phyloP scores from a whole-genome alignment of 768 basidiomycete species.

The Suillus americanus region DNA sequence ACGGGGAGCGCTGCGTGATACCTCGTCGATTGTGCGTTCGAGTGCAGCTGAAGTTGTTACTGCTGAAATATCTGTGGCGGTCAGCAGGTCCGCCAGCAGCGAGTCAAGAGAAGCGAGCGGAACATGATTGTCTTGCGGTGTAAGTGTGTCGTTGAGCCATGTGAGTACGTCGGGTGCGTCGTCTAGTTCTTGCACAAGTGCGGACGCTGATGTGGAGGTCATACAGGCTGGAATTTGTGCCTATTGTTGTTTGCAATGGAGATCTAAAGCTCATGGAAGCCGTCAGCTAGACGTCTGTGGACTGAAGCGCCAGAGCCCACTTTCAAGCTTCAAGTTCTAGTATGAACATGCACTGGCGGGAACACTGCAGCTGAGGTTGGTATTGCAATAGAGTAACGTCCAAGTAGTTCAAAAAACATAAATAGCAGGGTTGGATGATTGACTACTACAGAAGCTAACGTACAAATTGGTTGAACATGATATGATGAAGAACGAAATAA shows the following conservation, averaged over 20 bases:
- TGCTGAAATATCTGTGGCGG: constrained; percentile 79
- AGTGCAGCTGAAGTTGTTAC: constrained; percentile 87
- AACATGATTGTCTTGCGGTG: constrained; percentile 32
- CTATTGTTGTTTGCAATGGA: not conserved
- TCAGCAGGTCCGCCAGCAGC: constrained; percentile 73
- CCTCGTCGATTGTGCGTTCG: constrained; percentile 89
- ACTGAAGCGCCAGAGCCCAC: not conserved
- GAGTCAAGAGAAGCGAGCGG: constrained; percentile 39
- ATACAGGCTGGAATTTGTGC: constrained; percentile 9
- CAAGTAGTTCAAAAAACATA: constrained; percentile 1
- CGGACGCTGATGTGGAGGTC: constrained; percentile 31
- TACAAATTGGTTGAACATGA: constrained; percentile 9
- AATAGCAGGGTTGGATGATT: constrained; percentile 7
- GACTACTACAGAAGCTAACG: constrained; percentile 9
- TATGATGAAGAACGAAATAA: not conserved
- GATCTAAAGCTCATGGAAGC: not conserved
- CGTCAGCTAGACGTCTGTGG: not conserved
- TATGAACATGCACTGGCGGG: not conserved
- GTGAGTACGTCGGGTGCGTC: constrained; percentile 58
- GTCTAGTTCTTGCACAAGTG: constrained; percentile 55
- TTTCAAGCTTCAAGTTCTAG: not conserved
- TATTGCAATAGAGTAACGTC: not conserved
- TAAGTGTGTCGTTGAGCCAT: constrained; percentile 73
- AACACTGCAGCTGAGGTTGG: not conserved
- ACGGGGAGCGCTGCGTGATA: constrained; percentile 87